Conservation (phyloP, 176 grass and related monocot genomes). For the Avena eriantha region DNA sequence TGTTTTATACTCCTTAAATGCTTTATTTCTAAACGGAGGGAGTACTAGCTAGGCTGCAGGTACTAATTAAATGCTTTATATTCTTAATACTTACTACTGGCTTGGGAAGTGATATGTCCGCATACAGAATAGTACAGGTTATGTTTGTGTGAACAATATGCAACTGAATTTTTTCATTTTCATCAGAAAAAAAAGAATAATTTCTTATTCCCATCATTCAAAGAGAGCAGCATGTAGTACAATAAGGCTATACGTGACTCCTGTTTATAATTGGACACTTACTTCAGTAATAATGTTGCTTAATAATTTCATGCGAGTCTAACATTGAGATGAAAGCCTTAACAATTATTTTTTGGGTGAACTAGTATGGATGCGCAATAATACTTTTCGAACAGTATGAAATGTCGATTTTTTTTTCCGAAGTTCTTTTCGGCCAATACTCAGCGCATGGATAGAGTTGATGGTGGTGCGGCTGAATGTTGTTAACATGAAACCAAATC, state of each 20-base stretch:
- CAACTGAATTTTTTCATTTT: background rate
- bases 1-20: too few species aligned
- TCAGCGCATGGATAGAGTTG: background rate
- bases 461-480: slow-evolving; percentile 7
- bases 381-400: background rate
- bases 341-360: background rate
- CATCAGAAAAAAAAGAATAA: background rate
- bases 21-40: too few species aligned
- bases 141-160: background rate
- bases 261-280: too few species aligned
- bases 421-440: too few species aligned
- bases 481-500: background rate
- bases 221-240: background rate
- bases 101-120: background rate
- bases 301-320: background rate
- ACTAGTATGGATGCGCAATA: background rate
- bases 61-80: background rate
- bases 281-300: background rate
- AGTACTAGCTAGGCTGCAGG: background rate
- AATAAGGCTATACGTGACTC: background rate
- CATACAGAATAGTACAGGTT: background rate
- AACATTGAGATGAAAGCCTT: background rate
- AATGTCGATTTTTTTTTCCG: too few species aligned
- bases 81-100: background rate
- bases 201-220: background rate